Evolutionary conservation across 2,329 filamentous ascomycete genomes (phyloP), one percentile per base, ranked within the genome.

Genomic region (Sporothrix sp.): DNA sequence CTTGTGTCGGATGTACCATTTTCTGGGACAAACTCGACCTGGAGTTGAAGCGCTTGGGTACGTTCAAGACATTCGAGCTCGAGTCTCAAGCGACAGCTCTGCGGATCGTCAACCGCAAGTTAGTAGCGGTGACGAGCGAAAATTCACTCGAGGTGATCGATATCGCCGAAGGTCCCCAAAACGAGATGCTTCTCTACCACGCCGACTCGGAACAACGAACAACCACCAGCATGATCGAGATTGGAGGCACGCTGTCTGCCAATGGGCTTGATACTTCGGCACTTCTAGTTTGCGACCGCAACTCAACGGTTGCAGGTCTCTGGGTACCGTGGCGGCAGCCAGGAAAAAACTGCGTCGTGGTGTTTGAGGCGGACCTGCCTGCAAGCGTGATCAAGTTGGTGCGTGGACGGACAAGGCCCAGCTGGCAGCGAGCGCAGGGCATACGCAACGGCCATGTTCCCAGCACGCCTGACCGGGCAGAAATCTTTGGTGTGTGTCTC

Each of bases 401-500:
- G 5, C 68, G 68, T 8, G 76, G 72, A 0, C 68, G 66, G 28
- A 77, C 74, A 5, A 71, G 78, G n/a, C 73, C 76, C 2, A 61
- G 66, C 1, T 82, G 77, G 78, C 62, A 66, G 36, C 58, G 65
- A 33, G 58, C 63, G 38, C 58, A 63, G 52, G 33, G 50, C 10
- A 62, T 63, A 16, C 67, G 62, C 11, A 78, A 70, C 56, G 72
- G 71, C 7, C 62, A 64, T 6, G 56, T 77, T 4, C 61, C 66
- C 4, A 72, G 65, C 55, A 69, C 68, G 1, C 55, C 62, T 3
- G 70, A 74, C 38, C 71, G 67, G 7, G 66, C 69, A 4, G 76
- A 81, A 54, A 67, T 81, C 51, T 62, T 90, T 30, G 87, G 85
- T 1, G 71, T 83, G 7, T 78, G 77, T 7, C 73, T 88, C 30